Conservation (phyloP, 73 alveolate species). For the Tetrahymena malaccensis region DNA sequence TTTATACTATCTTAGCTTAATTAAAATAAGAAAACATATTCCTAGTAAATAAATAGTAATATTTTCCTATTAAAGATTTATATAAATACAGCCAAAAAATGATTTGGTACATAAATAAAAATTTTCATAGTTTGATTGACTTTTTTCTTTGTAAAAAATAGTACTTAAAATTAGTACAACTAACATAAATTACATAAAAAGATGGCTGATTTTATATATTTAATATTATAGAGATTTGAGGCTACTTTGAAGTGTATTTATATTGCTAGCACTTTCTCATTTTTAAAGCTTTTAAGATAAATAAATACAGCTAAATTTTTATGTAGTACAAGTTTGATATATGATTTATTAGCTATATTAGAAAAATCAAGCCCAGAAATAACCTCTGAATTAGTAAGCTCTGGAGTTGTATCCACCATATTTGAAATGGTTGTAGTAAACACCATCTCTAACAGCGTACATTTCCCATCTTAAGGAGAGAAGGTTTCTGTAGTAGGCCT, state of each 20-base stretch:
- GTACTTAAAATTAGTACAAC: background rate
- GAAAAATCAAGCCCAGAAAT: conserved; percentile 39
- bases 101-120: too few relatives aligned
- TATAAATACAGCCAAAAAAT: background rate
- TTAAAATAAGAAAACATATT: too few relatives aligned
- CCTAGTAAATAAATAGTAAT: too few relatives aligned
- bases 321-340: background rate
- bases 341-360: background rate
- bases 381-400: conserved; percentile 43
- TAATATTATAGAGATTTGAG: background rate
- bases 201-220: background rate
- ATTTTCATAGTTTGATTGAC: background rate
- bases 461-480: conserved; percentile 44
- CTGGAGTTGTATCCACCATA: conserved; percentile 31
- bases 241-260: background rate
- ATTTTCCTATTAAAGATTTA: too few relatives aligned
- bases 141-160: background rate
- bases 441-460: conserved; percentile 49
- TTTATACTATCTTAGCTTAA: too few relatives aligned
- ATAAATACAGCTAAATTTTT: background rate
- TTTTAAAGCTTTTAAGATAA: background rate
- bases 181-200: background rate
- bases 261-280: background rate
- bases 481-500: conserved; percentile 37
- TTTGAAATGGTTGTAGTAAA: conserved; percentile 38